Evolutionary conservation across 495 filamentous ascomycete species (phyloP).

Genomic region (Tuber indicum): DNA sequence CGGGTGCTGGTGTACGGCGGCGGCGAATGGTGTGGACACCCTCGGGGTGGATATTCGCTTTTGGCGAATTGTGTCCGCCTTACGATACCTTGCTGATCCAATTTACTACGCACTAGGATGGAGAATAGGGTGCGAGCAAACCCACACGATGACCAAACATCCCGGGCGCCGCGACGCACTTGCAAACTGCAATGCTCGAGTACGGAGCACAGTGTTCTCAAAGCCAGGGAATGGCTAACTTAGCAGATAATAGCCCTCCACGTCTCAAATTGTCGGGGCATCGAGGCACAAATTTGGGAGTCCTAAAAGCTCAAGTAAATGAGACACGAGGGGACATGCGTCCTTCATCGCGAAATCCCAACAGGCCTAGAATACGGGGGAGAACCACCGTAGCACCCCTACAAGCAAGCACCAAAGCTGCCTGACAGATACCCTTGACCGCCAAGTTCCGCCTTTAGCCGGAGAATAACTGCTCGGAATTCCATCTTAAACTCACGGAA

Average conservation of each 20-base stretch:
- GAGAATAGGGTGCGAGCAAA: neutral
- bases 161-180: neutral
- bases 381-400: neutral
- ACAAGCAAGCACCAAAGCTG: neutral
- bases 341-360: neutral
- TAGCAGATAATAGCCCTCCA: neutral
- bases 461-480: slow-evolving; percentile 5
- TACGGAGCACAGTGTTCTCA: neutral
- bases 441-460: neutral
- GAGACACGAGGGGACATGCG: neutral
- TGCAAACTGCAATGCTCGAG: neutral
- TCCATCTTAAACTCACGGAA: neutral
- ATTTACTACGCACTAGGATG: neutral
- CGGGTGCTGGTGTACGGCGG: neutral
- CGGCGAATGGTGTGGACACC: neutral
- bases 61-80: neutral
- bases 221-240: neutral
- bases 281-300: neutral
- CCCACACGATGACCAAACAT: neutral
- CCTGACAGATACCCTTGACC: neutral
- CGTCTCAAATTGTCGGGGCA: neutral
- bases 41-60: neutral
- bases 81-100: neutral
- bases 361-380: neutral
- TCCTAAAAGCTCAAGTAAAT: neutral